These are phyloP conservation scores for Galerina sulciceps DNA, from an alignment of 768 basidiomycete species.

Conservation along the genomic window DNA sequence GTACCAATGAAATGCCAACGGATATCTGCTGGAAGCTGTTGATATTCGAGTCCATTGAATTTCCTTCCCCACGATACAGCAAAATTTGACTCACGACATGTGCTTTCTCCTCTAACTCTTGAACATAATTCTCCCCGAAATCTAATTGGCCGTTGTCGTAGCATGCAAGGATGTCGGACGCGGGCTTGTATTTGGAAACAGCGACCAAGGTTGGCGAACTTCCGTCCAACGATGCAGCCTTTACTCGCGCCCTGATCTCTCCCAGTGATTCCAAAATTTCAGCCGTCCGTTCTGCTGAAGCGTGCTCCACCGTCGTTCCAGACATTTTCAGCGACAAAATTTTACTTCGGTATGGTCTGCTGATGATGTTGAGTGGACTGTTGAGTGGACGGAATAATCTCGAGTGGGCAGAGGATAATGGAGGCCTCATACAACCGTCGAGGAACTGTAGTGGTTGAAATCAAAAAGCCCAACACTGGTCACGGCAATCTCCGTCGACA, in stretches of 20 bases:
- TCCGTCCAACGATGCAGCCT: slow-evolving; percentile 31
- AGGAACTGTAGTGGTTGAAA: not conserved
- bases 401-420: not conserved
- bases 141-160: slow-evolving; percentile 83
- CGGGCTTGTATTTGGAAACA: slow-evolving; percentile 93
- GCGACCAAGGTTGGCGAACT: slow-evolving; percentile 66
- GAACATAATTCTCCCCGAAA: slow-evolving; percentile 98
- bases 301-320: slow-evolving; percentile 11
- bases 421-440: slow-evolving; percentile 6
- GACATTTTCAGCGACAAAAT: slow-evolving; percentile 12
- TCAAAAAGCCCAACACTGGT: too few relatives aligned
- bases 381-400: not conserved
- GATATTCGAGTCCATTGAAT: not conserved
- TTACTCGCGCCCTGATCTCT: slow-evolving; percentile 56
- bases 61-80: not conserved
- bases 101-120: slow-evolving; percentile 90
- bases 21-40: slow-evolving; percentile 84
- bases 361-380: not conserved
- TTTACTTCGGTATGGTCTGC: not conserved
- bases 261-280: slow-evolving; percentile 59
- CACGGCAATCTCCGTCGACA: too few relatives aligned
- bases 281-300: slow-evolving; percentile 45
- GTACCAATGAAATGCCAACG: slow-evolving; percentile 98
- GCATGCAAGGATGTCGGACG: slow-evolving; percentile 83
- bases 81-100: slow-evolving; percentile 49